Percentiles rank a stretch among this genome's conserved stretches.
These are phyloP conservation scores for Neurospora intermedia DNA, from an alignment of 495 filamentous ascomycete genomes.

Conservation along the genomic window DNA sequence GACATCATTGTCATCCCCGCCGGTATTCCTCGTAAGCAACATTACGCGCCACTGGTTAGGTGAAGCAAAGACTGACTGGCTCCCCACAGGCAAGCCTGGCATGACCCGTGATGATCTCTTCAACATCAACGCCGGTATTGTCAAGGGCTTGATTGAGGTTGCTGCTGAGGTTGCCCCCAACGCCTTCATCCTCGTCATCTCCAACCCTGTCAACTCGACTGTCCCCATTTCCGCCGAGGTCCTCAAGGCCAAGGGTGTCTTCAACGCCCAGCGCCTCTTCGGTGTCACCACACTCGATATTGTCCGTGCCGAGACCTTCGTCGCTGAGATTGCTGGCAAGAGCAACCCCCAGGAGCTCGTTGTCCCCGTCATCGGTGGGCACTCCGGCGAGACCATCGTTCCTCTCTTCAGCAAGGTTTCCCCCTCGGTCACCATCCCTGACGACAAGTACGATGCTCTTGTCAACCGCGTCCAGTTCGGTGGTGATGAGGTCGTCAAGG, in stretches of 20 bases:
- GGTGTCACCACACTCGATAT: constrained; percentile 98
- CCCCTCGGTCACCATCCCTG: constrained; percentile 68
- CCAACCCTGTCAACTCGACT: constrained; percentile 98
- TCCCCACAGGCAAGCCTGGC: constrained; percentile 75
- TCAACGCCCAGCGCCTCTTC: constrained; percentile 87
- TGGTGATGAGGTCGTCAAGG: constrained; percentile 96
- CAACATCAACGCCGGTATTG: constrained; percentile 95
- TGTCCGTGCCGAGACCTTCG: constrained; percentile 95
- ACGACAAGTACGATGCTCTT: constrained; percentile 74
- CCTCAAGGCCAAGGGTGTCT: constrained; percentile 83
- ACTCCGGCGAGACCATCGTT: constrained; percentile 96
- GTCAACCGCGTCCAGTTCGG: constrained; percentile 95
- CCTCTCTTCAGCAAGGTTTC: constrained; percentile 89
- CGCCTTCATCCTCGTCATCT: constrained; percentile 91
- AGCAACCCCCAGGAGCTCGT: constrained; percentile 68
- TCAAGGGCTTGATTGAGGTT: constrained; percentile 73
- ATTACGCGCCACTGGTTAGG: not conserved
- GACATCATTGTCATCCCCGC: constrained; percentile 96
- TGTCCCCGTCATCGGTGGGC: constrained; percentile 91
- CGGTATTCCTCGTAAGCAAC: constrained; percentile 81
- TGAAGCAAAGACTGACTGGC: constrained; percentile 5
- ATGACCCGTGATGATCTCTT: constrained; percentile 99
- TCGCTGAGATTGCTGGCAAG: constrained; percentile 71
- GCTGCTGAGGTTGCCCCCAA: constrained; percentile 81
- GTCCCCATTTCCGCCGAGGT: constrained; percentile 96